phyloP scores from a whole-genome alignment of 371 early-diverging fungal genomes.

The Mortierella sp. region DNA sequence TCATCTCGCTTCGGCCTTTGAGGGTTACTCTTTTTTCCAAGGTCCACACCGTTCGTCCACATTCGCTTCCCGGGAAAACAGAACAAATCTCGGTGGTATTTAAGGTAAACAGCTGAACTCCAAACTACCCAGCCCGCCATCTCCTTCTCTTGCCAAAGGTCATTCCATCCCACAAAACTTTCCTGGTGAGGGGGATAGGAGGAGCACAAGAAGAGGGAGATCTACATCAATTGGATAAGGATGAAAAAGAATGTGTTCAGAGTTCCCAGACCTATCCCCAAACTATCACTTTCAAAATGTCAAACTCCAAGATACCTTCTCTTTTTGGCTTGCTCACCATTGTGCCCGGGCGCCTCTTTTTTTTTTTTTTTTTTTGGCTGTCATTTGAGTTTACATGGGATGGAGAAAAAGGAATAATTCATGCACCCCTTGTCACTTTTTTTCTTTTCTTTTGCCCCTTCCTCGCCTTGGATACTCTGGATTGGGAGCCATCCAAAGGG shows the following conservation, averaged over 20 bases:
- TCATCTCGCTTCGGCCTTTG: background rate
- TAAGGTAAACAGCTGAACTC: constrained; percentile 13
- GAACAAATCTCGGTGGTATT: background rate
- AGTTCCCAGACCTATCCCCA: constrained; percentile 12
- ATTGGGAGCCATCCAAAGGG: background rate
- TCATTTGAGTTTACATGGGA: background rate
- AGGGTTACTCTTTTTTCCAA: background rate
- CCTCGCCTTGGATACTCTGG: background rate
- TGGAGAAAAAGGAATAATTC: constrained; percentile 10
- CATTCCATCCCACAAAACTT: background rate
- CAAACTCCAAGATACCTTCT: constrained; percentile 7
- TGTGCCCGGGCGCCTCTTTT: background rate
- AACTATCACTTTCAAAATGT: background rate
- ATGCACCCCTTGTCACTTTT: constrained; percentile 14
- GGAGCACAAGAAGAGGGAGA: background rate
- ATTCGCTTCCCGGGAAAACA: background rate
- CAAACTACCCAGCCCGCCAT: background rate
- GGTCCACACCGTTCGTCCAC: background rate
- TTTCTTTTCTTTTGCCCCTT: constrained; percentile 8
- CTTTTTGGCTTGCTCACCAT: background rate
- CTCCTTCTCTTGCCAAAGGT: background rate
- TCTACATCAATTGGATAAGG: background rate
- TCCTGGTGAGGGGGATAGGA: background rate
- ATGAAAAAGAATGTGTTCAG: background rate
- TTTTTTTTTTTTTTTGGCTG: background rate